Conservation (phyloP, 2,329 filamentous ascomycete genomes). For the Talaromyces sp. region DNA sequence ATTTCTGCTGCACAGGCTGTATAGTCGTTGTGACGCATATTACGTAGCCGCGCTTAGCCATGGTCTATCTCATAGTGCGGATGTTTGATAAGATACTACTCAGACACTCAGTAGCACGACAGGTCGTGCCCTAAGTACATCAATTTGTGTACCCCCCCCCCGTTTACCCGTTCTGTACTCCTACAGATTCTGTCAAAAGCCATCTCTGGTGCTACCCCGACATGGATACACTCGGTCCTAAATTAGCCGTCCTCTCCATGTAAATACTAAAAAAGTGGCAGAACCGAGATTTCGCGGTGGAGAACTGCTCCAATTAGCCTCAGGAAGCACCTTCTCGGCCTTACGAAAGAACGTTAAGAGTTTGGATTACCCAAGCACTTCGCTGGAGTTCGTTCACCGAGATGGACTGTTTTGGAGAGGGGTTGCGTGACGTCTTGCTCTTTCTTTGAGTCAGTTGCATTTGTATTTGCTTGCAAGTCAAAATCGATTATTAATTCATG, state of each 20-base stretch:
- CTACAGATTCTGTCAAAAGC: background rate
- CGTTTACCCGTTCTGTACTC: background rate
- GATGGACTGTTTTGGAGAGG: background rate
- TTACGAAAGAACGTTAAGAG: background rate
- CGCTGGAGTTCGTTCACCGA: background rate
- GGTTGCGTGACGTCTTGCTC: conserved; percentile 3
- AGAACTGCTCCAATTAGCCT: conserved; percentile 6
- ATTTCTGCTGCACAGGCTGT: background rate
- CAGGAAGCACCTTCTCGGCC: background rate
- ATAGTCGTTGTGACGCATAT: background rate
- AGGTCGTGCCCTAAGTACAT: background rate
- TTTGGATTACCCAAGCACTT: background rate
- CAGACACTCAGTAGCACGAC: background rate
- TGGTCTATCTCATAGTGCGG: background rate
- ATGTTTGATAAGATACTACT: background rate
- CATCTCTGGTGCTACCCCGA: background rate
- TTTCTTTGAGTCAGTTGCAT: background rate
- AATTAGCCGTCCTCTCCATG: background rate
- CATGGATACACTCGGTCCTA: background rate
- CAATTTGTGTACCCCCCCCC: background rate
- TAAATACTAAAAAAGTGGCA: background rate
- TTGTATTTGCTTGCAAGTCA: too few species aligned
- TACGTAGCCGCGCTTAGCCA: background rate
- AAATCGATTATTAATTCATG: conserved; percentile 6
- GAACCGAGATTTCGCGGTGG: background rate